phyloP scores from a whole-genome alignment of 2,329 filamentous ascomycete species.

The Grosmannia serpens region DNA sequence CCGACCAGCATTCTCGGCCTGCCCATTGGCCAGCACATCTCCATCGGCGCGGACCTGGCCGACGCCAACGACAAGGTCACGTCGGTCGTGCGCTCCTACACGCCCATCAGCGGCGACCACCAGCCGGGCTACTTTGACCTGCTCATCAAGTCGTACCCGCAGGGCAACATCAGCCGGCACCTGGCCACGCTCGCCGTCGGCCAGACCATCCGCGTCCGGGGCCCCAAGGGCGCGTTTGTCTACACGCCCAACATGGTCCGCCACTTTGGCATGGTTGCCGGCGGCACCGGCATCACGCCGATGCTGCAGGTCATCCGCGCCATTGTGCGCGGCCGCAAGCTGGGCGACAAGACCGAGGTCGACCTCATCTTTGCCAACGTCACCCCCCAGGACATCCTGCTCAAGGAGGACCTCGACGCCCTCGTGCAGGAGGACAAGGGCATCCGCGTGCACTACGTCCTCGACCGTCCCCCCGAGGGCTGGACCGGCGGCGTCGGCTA shows the following conservation, averaged over 20 bases:
- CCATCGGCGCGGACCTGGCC: conserved; percentile 66
- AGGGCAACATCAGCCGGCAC: conserved; percentile 93
- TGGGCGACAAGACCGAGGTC: conserved; percentile 76
- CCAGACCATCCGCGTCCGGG: conserved; percentile 78
- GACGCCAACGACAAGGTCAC: conserved; percentile 61
- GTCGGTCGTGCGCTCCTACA: conserved; percentile 85
- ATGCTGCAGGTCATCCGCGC: conserved; percentile 96
- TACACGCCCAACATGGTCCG: conserved; percentile 96
- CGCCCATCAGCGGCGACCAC: conserved; percentile 80
- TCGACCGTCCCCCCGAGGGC: conserved; percentile 86
- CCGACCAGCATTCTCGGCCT: conserved; percentile 78
- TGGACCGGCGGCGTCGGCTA: conserved; percentile 93
- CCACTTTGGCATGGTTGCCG: conserved; percentile 95
- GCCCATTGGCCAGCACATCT: conserved; percentile 98
- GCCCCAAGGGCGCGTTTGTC: conserved; percentile 95
- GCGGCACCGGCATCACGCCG: conserved; percentile 93
- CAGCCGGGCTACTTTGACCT: conserved; percentile 89
- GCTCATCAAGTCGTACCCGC: conserved; percentile 94
- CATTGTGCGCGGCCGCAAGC: conserved; percentile 67
- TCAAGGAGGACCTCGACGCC: conserved; percentile 82
- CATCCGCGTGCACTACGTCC: conserved; percentile 85
- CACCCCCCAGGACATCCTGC: conserved; percentile 79
- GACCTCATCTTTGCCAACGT: conserved; percentile 98
- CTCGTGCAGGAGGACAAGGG: conserved; percentile 65
- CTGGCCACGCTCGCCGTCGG: conserved; percentile 75